phyloP scores from a whole-genome alignment of 495 filamentous ascomycete genomes.

The Jackrogersella multiformis region DNA sequence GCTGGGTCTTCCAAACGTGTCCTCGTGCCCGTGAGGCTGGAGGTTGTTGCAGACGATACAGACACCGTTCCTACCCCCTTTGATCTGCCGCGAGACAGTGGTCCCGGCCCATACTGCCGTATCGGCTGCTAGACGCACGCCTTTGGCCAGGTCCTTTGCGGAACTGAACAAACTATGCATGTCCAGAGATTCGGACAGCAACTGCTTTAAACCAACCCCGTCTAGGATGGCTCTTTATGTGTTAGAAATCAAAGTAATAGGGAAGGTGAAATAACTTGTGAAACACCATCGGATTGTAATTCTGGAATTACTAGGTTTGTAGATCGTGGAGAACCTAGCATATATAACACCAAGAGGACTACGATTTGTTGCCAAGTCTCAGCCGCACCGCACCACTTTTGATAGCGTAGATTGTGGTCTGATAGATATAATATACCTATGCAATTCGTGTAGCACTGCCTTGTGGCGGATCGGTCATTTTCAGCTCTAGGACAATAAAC shows the following conservation, averaged over 20 bases:
- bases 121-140: constrained; percentile 20
- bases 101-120: constrained; percentile 17
- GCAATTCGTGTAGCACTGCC: neutral
- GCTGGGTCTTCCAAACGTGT: constrained; percentile 11
- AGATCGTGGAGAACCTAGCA: too few species aligned
- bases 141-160: constrained; percentile 15
- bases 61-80: constrained; percentile 10
- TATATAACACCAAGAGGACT: neutral
- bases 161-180: constrained; percentile 18
- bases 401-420: neutral
- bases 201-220: neutral
- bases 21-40: constrained; percentile 16
- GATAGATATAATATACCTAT: too few species aligned
- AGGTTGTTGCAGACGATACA: constrained; percentile 29
- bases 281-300: neutral
- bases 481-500: neutral
- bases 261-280: too few species aligned
- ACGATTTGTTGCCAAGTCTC: constrained; percentile 17
- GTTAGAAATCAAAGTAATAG: too few species aligned
- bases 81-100: constrained; percentile 10
- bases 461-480: neutral
- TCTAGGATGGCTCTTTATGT: neutral
- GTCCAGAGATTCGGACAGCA: neutral
- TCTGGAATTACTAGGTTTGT: neutral
- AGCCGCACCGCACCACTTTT: constrained; percentile 18